These are phyloP conservation scores for Hypoxylon crocopeplum DNA, from an alignment of 495 filamentous ascomycete species.

Conservation along the genomic window DNA sequence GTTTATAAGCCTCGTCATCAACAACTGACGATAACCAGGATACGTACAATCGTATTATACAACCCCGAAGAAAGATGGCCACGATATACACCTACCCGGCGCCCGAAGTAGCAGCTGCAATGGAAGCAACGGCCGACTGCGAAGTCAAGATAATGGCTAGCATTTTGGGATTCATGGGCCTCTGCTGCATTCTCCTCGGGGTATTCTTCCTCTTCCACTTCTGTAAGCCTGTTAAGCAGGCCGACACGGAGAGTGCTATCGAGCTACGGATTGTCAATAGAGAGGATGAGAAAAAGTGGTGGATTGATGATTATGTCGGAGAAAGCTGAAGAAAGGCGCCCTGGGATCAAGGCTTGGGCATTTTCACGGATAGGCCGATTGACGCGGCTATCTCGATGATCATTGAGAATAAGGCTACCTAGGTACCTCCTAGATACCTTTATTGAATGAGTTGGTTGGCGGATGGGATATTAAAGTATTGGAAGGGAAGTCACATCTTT, in stretches of 20 bases:
- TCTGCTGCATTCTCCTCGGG: conserved; percentile 10
- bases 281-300: conserved; percentile 18
- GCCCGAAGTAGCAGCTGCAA: conserved; percentile 10
- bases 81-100: conserved; percentile 1
- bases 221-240: conserved; percentile 1
- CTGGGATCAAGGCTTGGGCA: not conserved
- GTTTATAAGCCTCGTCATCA: too few species aligned
- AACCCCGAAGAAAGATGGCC: not conserved
- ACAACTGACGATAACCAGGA: not conserved
- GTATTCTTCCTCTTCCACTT: conserved; percentile 24
- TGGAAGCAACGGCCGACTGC: conserved; percentile 8
- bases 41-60: not conserved
- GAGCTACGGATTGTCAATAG: not conserved
- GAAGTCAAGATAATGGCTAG: conserved; percentile 6
- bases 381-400: too few species aligned
- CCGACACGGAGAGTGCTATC: not conserved
- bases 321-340: not conserved
- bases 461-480: too few species aligned
- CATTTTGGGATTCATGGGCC: conserved; percentile 18
- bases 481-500: too few species aligned
- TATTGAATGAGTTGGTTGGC: too few species aligned
- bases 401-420: too few species aligned
- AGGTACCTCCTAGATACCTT: too few species aligned
- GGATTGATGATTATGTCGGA: conserved; percentile 17
- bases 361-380: too few species aligned